Evolutionary conservation across 1,284 basidiomycete species (phyloP).

Genomic region (Fistulinella cinereoalba): DNA sequence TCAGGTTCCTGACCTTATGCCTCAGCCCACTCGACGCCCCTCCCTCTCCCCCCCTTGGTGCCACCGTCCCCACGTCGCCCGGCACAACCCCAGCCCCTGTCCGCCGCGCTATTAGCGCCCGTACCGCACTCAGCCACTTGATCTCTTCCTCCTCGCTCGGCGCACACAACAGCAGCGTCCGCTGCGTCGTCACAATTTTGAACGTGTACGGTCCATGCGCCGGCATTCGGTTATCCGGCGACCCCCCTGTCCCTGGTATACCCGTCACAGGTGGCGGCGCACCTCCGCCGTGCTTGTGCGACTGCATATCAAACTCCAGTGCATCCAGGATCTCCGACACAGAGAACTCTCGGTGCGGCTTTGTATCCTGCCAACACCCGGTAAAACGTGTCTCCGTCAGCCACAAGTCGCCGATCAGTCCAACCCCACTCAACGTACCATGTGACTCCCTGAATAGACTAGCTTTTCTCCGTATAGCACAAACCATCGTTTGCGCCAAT

Average conservation of each 20-base stretch:
- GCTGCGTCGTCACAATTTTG: conserved; percentile 95
- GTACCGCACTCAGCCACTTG: conserved; percentile 93
- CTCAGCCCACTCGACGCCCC: conserved; percentile 32
- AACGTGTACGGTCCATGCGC: conserved; percentile 62
- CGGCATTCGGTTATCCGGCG: conserved; percentile 39
- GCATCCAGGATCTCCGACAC: conserved; percentile 89
- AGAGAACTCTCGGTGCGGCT: conserved; percentile 83
- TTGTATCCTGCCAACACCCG: conserved; percentile 64
- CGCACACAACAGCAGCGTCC: conserved; percentile 86
- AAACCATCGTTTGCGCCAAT: conserved; percentile 96
- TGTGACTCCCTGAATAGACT: conserved; percentile 84
- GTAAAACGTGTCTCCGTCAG: conserved; percentile 13
- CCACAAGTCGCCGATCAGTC: conserved; percentile 5
- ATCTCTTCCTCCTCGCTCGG: conserved; percentile 98
- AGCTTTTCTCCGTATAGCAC: conserved; percentile 79
- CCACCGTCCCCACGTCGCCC: conserved; percentile 27
- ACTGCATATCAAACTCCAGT: conserved; percentile 75
- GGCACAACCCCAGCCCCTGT: conserved; percentile 47
- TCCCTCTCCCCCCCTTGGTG: conserved; percentile 18
- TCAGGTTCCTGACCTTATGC: conserved; percentile 44
- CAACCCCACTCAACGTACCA: conserved; percentile 62
- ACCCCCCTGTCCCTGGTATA: conserved; percentile 34
- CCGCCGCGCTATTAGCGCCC: conserved; percentile 81
- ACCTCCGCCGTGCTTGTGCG: conserved; percentile 38
- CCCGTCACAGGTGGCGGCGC: conserved; percentile 36